A percentile compares a stretch with the other conserved stretches of the same genome.
These are phyloP conservation scores for Xerocomus brunneocitrinus DNA, from an alignment of 768 basidiomycete genomes.

Conservation along the genomic window DNA sequence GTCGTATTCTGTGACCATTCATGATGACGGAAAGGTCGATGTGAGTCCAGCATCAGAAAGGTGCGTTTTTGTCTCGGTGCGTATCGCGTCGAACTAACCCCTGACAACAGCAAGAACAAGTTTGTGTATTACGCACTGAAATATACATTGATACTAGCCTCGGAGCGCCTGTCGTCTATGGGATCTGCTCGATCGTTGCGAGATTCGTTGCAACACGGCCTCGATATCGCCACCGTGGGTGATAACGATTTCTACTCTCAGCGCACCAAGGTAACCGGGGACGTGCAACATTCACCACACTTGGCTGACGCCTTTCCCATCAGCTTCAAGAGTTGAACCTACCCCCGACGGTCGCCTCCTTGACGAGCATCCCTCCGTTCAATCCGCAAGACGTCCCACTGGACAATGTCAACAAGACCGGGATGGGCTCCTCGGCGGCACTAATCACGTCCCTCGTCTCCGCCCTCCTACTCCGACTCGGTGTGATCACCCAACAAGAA, in stretches of 20 bases:
- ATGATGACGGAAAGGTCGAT: constrained; percentile 26
- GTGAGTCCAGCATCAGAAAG: constrained; percentile 22
- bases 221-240: constrained; percentile 80
- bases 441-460: constrained; percentile 93
- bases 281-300: not conserved
- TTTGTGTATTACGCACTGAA: constrained; percentile 90
- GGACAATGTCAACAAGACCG: constrained; percentile 92
- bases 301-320: not conserved
- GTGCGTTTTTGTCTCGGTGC: constrained; percentile 6
- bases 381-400: constrained; percentile 62
- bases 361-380: constrained; percentile 74
- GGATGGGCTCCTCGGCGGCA: constrained; percentile 94
- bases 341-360: constrained; percentile 57
- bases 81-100: constrained; percentile 1
- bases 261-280: constrained; percentile 58
- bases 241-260: constrained; percentile 99
- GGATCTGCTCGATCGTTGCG: constrained; percentile 42
- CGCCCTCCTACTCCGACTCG: constrained; percentile 74
- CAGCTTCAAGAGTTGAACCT: constrained; percentile 64
- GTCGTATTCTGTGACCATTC: constrained; percentile 55
- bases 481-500: constrained; percentile 49
- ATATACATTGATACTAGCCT: constrained; percentile 63
- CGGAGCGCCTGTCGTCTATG: constrained; percentile 37
- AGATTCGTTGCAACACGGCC: constrained; percentile 43
- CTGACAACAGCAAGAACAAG: constrained; percentile 63